Evolutionary conservation across 768 basidiomycete genomes (phyloP).

Genomic region (Pilatotrama ljubarskyi): DNA sequence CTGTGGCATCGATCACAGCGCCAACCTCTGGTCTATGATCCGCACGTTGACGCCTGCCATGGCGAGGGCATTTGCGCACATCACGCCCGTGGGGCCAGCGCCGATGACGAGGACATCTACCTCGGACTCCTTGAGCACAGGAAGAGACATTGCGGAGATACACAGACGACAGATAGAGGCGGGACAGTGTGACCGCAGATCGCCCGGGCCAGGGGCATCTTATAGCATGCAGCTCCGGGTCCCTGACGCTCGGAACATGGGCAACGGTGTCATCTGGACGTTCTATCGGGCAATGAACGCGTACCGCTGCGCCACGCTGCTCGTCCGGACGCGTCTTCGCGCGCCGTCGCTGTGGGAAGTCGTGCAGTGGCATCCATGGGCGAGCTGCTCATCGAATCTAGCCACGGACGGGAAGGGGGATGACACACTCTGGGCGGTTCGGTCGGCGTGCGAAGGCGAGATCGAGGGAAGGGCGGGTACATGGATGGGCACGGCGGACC

Average conservation of each 20-base stretch:
- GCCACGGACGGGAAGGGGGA: not conserved
- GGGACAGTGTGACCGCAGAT: not conserved
- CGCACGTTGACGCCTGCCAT: conserved; percentile 58
- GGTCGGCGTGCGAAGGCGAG: not conserved
- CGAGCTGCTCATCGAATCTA: not conserved
- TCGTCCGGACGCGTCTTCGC: not conserved
- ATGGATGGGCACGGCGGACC: conserved; percentile 4
- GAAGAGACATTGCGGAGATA: not conserved
- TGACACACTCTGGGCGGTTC: not conserved
- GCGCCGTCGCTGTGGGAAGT: not conserved
- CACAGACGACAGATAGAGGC: not conserved
- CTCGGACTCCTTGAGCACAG: conserved; percentile 29
- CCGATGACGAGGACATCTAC: conserved; percentile 63
- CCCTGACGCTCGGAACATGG: conserved; percentile 15
- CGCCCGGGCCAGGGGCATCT: not conserved
- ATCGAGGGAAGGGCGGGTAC: conserved; percentile 12
- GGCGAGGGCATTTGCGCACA: conserved; percentile 66
- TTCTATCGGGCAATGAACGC: conserved; percentile 14
- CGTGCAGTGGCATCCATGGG: not conserved
- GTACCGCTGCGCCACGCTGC: not conserved
- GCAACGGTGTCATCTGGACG: conserved; percentile 17
- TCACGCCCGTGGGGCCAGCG: conserved; percentile 61
- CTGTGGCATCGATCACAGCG: too few species aligned
- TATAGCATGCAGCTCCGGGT: conserved; percentile 2
- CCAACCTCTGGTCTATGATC: conserved; percentile 66